Conservation (phyloP, 257 asterid species). For the Penstemon davidsonii region DNA sequence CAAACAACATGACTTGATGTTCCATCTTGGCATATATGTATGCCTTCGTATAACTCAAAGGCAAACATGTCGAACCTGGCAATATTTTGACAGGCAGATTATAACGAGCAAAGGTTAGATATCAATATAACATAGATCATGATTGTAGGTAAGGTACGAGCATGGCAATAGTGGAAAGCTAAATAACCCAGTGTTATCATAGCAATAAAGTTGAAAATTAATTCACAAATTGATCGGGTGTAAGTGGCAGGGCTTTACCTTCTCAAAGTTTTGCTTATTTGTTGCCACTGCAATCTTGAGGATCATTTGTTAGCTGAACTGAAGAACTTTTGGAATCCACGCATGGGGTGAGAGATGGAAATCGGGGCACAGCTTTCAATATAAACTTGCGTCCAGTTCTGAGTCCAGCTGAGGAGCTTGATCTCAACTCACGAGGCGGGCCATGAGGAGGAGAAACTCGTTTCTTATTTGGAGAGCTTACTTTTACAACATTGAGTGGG, state of each 20-base stretch:
- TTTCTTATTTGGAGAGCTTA: conserved; percentile 71
- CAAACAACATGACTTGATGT: neutral
- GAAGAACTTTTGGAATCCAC: conserved; percentile 34
- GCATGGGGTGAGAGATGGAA: conserved; percentile 59
- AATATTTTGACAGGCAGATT: neutral
- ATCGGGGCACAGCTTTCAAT: conserved; percentile 58
- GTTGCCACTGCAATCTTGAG: conserved; percentile 35
- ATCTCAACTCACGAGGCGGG: conserved; percentile 29
- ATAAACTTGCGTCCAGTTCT: conserved; percentile 61
- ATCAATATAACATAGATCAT: no score
- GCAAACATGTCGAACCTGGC: neutral
- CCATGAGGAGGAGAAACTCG: conserved; percentile 77
- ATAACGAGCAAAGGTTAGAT: neutral
- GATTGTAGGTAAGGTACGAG: no score
- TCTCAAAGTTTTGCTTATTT: conserved; percentile 29
- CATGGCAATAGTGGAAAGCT: neutral
- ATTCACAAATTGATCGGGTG: neutral
- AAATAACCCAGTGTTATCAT: neutral
- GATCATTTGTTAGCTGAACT: conserved; percentile 29
- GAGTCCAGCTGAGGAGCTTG: conserved; percentile 46
- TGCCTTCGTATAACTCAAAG: neutral
- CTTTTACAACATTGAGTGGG: conserved; percentile 53
- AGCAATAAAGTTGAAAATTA: neutral
- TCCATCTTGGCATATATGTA: neutral
- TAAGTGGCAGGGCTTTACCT: conserved; percentile 8